Conservation (phyloP, 257 asterid species). For the Capsicum pubescens region DNA sequence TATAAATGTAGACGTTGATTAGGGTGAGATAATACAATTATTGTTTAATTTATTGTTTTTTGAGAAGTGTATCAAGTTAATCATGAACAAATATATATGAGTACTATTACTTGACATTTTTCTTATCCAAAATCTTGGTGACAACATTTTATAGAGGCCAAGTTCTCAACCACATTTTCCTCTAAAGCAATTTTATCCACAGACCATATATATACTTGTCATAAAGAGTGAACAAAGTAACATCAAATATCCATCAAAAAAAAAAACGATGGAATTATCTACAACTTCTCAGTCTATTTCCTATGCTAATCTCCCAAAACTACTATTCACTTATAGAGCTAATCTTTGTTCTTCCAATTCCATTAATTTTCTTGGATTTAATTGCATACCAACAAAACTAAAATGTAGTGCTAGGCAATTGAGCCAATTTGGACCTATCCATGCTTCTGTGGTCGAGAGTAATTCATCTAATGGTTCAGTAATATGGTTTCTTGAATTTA, state of each 20-base stretch:
- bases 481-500: conserved; percentile 84
- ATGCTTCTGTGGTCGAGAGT: conserved; percentile 54
- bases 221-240: conserved; percentile 7
- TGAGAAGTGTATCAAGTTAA: too few species aligned
- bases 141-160: not conserved
- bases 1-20: too few species aligned
- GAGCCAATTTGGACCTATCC: conserved; percentile 55
- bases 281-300: conserved; percentile 29
- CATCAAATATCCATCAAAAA: not conserved
- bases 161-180: conserved; percentile 26
- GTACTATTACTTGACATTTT: not conserved
- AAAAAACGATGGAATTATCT: not conserved
- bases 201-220: conserved; percentile 20
- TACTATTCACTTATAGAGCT: conserved; percentile 38
- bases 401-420: conserved; percentile 44
- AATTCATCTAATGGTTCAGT: conserved; percentile 43
- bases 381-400: conserved; percentile 53
- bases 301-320: conserved; percentile 2
- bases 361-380: conserved; percentile 53
- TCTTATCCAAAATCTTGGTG: conserved; percentile 30
- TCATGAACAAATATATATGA: too few species aligned
- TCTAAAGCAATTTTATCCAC: conserved; percentile 1
- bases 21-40: too few species aligned
- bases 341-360: conserved; percentile 36
- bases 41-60: too few species aligned